phyloP scores from a whole-genome alignment of 768 basidiomycete species.

The Dioszegia crocea region DNA sequence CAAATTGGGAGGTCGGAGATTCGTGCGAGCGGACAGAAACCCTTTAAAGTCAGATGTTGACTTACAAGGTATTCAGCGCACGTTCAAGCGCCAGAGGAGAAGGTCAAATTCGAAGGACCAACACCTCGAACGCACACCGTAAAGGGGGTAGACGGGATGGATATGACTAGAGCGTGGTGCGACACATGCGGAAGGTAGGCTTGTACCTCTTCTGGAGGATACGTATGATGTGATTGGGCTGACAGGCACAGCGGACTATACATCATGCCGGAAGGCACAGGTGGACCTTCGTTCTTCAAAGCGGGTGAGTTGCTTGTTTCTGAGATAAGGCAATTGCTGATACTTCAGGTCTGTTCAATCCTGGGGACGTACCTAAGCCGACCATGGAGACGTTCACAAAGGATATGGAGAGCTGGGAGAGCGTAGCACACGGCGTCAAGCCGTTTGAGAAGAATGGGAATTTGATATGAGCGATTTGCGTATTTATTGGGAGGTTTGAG shows the following conservation, averaged over 20 bases:
- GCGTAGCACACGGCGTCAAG: background rate
- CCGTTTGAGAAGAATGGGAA: conserved; percentile 18
- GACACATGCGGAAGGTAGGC: conserved; percentile 18
- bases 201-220: background rate
- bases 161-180: conserved; percentile 22
- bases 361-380: conserved; percentile 17
- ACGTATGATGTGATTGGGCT: background rate
- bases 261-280: conserved; percentile 1
- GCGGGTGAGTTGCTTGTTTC: conserved; percentile 16
- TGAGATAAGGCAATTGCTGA: no score
- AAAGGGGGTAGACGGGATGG: conserved; percentile 13
- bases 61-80: conserved; percentile 23
- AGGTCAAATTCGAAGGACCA: conserved; percentile 10
- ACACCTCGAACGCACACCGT: conserved; percentile 17
- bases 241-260: conserved; percentile 6
- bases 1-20: no score
- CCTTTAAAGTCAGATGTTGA: no score
- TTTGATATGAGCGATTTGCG: background rate
- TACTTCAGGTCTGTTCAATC: conserved; percentile 23
- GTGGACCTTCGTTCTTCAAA: conserved; percentile 13
- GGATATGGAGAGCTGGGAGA: conserved; percentile 27
- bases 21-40: no score
- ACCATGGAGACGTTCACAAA: conserved; percentile 22
- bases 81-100: background rate
- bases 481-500: no score